Conservation (phyloP, 257 asterid species). For the Hygrophila difformis region DNA sequence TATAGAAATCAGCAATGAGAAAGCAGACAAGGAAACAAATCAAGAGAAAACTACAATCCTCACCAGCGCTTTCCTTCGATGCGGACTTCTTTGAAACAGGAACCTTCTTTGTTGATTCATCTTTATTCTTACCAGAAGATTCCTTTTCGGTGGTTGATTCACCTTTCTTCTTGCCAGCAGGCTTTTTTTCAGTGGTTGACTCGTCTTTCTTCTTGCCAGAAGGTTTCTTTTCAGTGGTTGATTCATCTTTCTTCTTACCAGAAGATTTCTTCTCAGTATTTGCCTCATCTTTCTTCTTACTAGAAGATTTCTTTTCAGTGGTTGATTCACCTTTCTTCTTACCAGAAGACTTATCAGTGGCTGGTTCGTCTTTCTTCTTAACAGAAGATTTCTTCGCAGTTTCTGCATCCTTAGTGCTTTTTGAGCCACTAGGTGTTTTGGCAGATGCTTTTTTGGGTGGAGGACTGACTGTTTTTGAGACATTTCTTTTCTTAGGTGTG, state of each 20-base stretch:
- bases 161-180: slow-evolving; percentile 56
- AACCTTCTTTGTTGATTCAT: slow-evolving; percentile 40
- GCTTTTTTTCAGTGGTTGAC: slow-evolving; percentile 40
- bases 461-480: slow-evolving; percentile 39
- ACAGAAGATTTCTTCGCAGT: slow-evolving; percentile 41
- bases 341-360: slow-evolving; percentile 35
- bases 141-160: slow-evolving; percentile 44
- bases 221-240: slow-evolving; percentile 42
- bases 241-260: slow-evolving; percentile 56
- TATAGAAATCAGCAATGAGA: no score
- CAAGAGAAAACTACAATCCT: slow-evolving; percentile 16
- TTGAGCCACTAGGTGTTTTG: slow-evolving; percentile 40
- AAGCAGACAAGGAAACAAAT: no score
- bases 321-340: no score
- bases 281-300: slow-evolving; percentile 50
- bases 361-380: slow-evolving; percentile 48
- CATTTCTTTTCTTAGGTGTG: slow-evolving; percentile 37
- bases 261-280: slow-evolving; percentile 44
- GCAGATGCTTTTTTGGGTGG: slow-evolving; percentile 38
- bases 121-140: slow-evolving; percentile 50
- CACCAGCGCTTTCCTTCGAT: slow-evolving; percentile 54
- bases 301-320: slow-evolving; percentile 43
- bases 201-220: slow-evolving; percentile 56
- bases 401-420: slow-evolving; percentile 27
- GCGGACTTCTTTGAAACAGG: slow-evolving; percentile 44